Evolutionary conservation across 1,139 yeast genomes (phyloP).

Genomic region (Taphrina confusa): DNA sequence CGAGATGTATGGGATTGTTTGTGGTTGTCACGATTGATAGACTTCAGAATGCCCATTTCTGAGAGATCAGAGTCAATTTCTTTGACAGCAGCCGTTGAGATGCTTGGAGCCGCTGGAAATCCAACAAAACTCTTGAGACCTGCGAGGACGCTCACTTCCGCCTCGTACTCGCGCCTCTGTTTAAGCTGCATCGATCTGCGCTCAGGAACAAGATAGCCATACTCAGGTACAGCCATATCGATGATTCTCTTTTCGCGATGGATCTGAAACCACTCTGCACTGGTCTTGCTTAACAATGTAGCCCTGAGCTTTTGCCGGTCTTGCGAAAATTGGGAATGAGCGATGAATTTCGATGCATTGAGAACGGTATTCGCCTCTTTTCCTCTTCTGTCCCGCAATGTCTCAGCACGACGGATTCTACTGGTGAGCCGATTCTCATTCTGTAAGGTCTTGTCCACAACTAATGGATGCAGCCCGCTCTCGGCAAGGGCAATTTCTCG

Average conservation of each 20-base stretch:
- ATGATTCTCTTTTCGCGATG: constrained; percentile 83
- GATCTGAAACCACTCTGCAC: constrained; percentile 88
- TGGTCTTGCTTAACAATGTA: constrained; percentile 67
- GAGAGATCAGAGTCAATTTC: constrained; percentile 54
- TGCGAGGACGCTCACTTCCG: constrained; percentile 59
- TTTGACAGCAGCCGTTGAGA: constrained; percentile 55
- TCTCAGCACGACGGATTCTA: constrained; percentile 74
- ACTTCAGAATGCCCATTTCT: constrained; percentile 22
- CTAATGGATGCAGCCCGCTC: constrained; percentile 37
- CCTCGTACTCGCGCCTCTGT: constrained; percentile 57
- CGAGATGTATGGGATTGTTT: neutral
- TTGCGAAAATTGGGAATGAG: constrained; percentile 82
- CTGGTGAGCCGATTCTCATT: constrained; percentile 66
- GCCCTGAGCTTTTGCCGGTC: constrained; percentile 68
- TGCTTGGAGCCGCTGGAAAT: constrained; percentile 61
- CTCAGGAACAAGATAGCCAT: constrained; percentile 46
- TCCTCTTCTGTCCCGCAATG: constrained; percentile 67
- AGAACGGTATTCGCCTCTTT: constrained; percentile 75
- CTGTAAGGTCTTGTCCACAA: constrained; percentile 51
- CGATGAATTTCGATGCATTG: constrained; percentile 70
- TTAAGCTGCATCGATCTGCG: constrained; percentile 52
- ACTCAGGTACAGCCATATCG: constrained; percentile 68
- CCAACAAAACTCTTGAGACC: constrained; percentile 63
- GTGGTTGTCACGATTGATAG: neutral
- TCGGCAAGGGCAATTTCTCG: constrained; percentile 1